Evolutionary conservation across 495 filamentous ascomycete genomes (phyloP).

Genomic region (Penicillium alfredii): DNA sequence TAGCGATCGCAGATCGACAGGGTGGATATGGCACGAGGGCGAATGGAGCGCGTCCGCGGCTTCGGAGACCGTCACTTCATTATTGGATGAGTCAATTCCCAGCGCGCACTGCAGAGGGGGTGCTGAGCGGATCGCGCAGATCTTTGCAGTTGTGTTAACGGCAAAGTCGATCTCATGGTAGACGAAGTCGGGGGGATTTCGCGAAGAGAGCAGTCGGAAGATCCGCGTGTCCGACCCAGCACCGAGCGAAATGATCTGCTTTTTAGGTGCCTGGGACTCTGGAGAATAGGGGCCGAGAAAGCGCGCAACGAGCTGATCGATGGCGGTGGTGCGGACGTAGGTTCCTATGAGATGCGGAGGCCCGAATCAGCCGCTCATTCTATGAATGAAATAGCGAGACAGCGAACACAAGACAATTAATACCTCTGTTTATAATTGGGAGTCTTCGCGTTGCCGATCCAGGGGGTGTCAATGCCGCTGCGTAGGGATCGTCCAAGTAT

Average conservation of each 20-base stretch:
- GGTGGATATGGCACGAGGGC: slow-evolving; percentile 63
- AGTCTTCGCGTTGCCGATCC: slow-evolving; percentile 49
- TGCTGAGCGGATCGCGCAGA: slow-evolving; percentile 42
- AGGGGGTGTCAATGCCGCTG: slow-evolving; percentile 54
- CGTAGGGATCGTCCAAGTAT: slow-evolving; percentile 80
- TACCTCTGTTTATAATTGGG: slow-evolving; percentile 94
- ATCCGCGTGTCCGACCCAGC: slow-evolving; percentile 89
- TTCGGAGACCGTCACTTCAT: slow-evolving; percentile 30
- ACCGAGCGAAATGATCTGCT: slow-evolving; percentile 89
- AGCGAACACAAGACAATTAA: too few relatives aligned
- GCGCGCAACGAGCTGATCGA: slow-evolving; percentile 68
- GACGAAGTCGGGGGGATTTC: slow-evolving; percentile 36
- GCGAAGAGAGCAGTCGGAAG: slow-evolving; percentile 57
- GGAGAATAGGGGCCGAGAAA: slow-evolving; percentile 51
- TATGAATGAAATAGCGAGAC: slow-evolving; percentile 9
- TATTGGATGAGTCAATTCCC: slow-evolving; percentile 16
- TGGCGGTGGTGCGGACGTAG: slow-evolving; percentile 84
- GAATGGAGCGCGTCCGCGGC: slow-evolving; percentile 40
- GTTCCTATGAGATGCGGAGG: slow-evolving; percentile 54
- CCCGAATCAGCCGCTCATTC: slow-evolving; percentile 2
- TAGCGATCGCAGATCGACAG: slow-evolving; percentile 72
- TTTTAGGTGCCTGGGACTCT: slow-evolving; percentile 26
- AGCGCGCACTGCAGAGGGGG: slow-evolving; percentile 31
- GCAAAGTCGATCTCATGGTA: slow-evolving; percentile 96
- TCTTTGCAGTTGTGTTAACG: slow-evolving; percentile 61